phyloP scores from a whole-genome alignment of 176 grass and related monocot genomes.

The Chloris gayana region DNA sequence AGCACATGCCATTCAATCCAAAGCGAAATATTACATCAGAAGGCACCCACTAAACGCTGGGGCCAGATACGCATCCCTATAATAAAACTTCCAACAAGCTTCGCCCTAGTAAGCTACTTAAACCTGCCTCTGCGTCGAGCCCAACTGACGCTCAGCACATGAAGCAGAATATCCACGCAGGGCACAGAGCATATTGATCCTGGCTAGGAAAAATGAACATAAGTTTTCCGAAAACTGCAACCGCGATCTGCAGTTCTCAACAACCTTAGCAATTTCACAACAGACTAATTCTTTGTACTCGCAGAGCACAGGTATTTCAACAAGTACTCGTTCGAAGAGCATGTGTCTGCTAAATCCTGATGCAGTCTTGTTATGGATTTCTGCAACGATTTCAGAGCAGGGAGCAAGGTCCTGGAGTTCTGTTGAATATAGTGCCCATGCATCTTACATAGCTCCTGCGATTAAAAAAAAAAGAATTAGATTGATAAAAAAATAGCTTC shows the following conservation, averaged over 20 bases:
- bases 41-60: background rate
- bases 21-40: background rate
- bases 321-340: conserved; percentile 93
- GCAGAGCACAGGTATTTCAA: conserved; percentile 77
- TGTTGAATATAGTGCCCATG: conserved; percentile 90
- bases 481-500: background rate
- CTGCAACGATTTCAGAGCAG: conserved; percentile 80
- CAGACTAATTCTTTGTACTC: conserved; percentile 53
- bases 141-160: background rate
- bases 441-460: conserved; percentile 85
- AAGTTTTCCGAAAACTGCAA: background rate
- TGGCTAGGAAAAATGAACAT: background rate
- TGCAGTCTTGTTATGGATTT: conserved; percentile 89
- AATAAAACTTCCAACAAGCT: background rate
- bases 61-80: too few species aligned
- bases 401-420: conserved; percentile 85
- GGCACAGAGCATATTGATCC: background rate
- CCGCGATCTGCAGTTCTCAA: background rate
- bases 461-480: conserved; percentile 24
- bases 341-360: conserved; percentile 91
- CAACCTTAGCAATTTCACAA: background rate
- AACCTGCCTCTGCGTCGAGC: background rate
- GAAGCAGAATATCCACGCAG: background rate
- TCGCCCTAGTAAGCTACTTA: background rate
- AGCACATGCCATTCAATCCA: background rate